Evolutionary conservation across 441 rosid species (phyloP), one percentile per base, ranked within the genome.

Genomic region (Geranium incanum): DNA sequence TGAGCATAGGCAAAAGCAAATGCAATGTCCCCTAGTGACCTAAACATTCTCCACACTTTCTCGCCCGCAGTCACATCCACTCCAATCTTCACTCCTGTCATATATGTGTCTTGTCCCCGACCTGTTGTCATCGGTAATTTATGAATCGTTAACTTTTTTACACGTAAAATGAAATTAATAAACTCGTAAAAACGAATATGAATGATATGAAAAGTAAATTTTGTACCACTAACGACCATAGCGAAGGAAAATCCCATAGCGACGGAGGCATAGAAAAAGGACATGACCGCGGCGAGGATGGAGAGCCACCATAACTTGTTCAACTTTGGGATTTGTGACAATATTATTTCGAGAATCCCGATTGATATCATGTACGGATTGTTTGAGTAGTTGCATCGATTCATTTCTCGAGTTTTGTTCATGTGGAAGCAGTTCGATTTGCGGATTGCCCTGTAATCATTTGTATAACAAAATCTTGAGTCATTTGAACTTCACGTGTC

Each of bases 231-330:
- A 21, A 65, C 60, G 65, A 83, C 50, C 62, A 66, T 80, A 8
- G 84, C 79, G 36, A 78, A 18, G 9, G 81, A 67, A 0, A 81
- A 74, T 33, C 84, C 86, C 12, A 75, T 72, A 52, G 82, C 86
- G 52, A 77, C 81, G 19, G 75, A 75, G 3, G 82, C 75, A 70
- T 83, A 75, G 5, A 74, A 65, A 69, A 75, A 79, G 2, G 86
- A 83, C 86, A 81, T 77, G 71, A 72, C 33, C 13, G 84, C 77
- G 5, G 84, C 83, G 6, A 77, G 13, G 36, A 70, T 23, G n/a
- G 81, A 83, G 36, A 79, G 81, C 86, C 83, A 79, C 19, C 77
- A 64, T 50, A 79, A 66, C 67, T 75, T 70, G 41, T 81, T 81
- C 37, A 81, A 68, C 67, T 79, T 76, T 6, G 78, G 83, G 21